phyloP scores from a whole-genome alignment of 2,329 filamentous ascomycete species.

The Dothideomycetidae sp. region DNA sequence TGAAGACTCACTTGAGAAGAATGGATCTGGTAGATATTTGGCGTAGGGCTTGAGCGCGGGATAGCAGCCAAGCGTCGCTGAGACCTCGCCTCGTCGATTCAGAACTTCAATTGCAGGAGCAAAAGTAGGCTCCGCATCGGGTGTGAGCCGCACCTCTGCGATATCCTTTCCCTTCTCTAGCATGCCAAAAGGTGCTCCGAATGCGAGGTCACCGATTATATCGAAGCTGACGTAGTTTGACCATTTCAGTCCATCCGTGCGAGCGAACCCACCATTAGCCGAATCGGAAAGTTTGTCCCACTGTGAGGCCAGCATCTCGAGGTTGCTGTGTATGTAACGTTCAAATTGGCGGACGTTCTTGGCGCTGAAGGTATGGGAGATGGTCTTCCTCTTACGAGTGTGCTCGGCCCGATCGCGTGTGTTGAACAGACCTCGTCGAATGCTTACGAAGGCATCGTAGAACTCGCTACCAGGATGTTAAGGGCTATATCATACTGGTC shows the following conservation, averaged over 20 bases:
- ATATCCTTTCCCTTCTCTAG: conserved; percentile 60
- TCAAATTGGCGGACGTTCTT: conserved; percentile 76
- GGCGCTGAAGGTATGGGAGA: conserved; percentile 73
- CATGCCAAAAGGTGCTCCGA: conserved; percentile 74
- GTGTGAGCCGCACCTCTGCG: conserved; percentile 53
- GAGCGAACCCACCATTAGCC: conserved; percentile 41
- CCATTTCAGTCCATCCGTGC: conserved; percentile 64
- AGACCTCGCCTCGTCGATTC: conserved; percentile 78
- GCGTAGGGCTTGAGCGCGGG: conserved; percentile 67
- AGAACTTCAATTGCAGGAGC: conserved; percentile 75
- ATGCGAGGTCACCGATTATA: conserved; percentile 49
- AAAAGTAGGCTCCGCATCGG: conserved; percentile 48
- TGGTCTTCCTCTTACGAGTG: conserved; percentile 74
- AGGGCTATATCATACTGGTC: not conserved
- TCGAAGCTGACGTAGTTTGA: conserved; percentile 56
- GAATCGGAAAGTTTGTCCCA: conserved; percentile 52
- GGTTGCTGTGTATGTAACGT: conserved; percentile 71
- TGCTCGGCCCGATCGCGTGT: conserved; percentile 71
- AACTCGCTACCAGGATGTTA: conserved; percentile 46
- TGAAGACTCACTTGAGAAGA: conserved; percentile 43
- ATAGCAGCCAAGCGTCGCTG: conserved; percentile 56
- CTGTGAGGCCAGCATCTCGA: conserved; percentile 57
- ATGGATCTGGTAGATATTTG: conserved; percentile 64
- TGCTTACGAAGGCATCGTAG: conserved; percentile 85
- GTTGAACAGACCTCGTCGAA: conserved; percentile 76